These are phyloP conservation scores for Arthrobotrys sinensis DNA, from an alignment of 2,329 filamentous ascomycete genomes.

Conservation along the genomic window DNA sequence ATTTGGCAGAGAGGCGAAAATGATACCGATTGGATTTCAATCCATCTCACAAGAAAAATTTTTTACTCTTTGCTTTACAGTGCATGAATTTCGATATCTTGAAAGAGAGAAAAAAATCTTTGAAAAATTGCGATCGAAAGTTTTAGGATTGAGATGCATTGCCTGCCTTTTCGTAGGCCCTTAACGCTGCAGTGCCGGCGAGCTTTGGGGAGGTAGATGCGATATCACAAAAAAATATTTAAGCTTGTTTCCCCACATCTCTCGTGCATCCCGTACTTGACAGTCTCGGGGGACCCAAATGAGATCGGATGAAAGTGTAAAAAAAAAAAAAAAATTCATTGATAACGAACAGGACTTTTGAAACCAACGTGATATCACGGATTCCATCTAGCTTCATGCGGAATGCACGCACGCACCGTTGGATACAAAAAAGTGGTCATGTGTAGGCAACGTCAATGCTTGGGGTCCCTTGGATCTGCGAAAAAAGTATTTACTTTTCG, in stretches of 20 bases:
- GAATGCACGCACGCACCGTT: slow-evolving; percentile 7
- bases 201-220: slow-evolving; percentile 13
- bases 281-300: not conserved
- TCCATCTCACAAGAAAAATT: slow-evolving; percentile 17
- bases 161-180: not conserved
- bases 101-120: too few species aligned
- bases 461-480: not conserved
- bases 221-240: slow-evolving; percentile 19
- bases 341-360: not conserved
- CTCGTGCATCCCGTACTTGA: not conserved
- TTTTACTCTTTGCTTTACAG: slow-evolving; percentile 7
- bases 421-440: slow-evolving; percentile 4
- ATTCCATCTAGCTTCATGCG: slow-evolving; percentile 6
- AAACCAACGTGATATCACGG: not conserved
- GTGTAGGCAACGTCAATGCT: not conserved
- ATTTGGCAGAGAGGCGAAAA: slow-evolving; percentile 47
- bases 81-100: slow-evolving; percentile 10
- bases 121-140: slow-evolving; percentile 1
- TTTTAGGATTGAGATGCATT: not conserved
- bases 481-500: not conserved
- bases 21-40: slow-evolving; percentile 10
- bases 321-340: not conserved
- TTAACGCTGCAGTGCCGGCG: not conserved
- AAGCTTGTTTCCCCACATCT: not conserved
- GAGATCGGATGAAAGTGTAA: slow-evolving; percentile 28